Evolutionary conservation across 129 eudicot species (phyloP), one percentile per base, ranked within the genome.

Genomic region (Smallanthus sonchifolius): DNA sequence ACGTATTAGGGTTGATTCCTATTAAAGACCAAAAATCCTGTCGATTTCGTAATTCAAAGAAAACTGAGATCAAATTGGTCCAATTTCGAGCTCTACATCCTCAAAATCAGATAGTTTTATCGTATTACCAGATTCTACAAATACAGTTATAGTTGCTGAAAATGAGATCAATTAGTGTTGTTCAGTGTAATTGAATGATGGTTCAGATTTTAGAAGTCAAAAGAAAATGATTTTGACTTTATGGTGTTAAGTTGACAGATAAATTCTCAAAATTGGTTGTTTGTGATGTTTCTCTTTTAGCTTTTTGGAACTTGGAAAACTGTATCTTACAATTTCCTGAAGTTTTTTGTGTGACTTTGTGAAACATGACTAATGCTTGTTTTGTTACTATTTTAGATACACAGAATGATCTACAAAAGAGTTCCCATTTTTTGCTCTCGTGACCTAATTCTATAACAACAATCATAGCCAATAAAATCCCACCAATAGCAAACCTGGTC

Each of bases 1-100:
- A 52, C 69, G 54, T 32, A n/a, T 55, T 77, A 77, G 75, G 81
- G 81, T 77, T 77, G 59, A 68, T 77, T 77, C 59, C 30, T 47
- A 51, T 77, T 68, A 13, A 30, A 62, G 57, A n/a, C n/a, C n/a
- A n/a, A n/a, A n/a, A n/a, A n/a, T n/a, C 65, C 14, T 37, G 3
- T 10, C 43, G 28, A 54, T 75, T 40, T 67, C 61, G 35, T 57
- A 57, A 24, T 24, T 24, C 30, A 24, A 24, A 24, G 30, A 24
- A 57, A 42, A 43, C 28, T 67, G 42, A 3, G 57, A 17, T 13
- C 81, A 42, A 76, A 43, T 76, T 48, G 5, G 59, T 76, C 69
- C 28, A 45, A 8, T 77, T 77, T 7, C 10, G 59, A 10, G 43
- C 14, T 44, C 19, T 10, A 43, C 69, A 15, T 60, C 43, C 15